Conservation (phyloP, 1,284 basidiomycete species). For the Cryptococcus wingfieldii region DNA sequence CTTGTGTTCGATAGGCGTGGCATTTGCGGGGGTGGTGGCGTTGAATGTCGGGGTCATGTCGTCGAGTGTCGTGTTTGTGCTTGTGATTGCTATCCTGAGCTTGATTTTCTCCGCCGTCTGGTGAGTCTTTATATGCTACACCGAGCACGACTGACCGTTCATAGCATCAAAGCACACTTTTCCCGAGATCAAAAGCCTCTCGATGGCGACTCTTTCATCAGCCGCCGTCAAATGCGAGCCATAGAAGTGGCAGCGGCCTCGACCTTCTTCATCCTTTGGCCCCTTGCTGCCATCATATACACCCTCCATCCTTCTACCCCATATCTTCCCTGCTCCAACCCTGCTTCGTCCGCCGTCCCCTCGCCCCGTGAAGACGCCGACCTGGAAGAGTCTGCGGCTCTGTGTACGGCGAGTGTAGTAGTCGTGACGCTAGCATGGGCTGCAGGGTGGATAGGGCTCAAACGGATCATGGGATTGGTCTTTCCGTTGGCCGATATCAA, state of each 20-base stretch:
- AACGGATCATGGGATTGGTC: slow-evolving; percentile 28
- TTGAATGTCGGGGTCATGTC: slow-evolving; percentile 12
- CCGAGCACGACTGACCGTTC: not conserved
- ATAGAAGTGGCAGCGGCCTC: slow-evolving; percentile 25
- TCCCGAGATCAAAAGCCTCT: slow-evolving; percentile 1
- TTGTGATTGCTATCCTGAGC: slow-evolving; percentile 13
- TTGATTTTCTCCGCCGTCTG: slow-evolving; percentile 15
- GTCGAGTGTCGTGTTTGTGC: slow-evolving; percentile 17
- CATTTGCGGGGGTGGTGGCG: slow-evolving; percentile 8
- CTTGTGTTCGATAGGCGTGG: slow-evolving; percentile 21
- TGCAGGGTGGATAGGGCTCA: slow-evolving; percentile 28
- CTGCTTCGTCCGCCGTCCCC: slow-evolving; percentile 18
- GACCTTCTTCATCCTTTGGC: slow-evolving; percentile 34
- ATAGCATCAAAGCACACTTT: slow-evolving; percentile 14
- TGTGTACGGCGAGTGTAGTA: slow-evolving; percentile 22
- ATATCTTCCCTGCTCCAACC: slow-evolving; percentile 32
- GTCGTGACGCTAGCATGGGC: slow-evolving; percentile 29
- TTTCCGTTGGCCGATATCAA: slow-evolving; percentile 30
- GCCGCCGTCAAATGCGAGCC: slow-evolving; percentile 13
- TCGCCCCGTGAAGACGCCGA: slow-evolving; percentile 14
- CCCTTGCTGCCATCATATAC: slow-evolving; percentile 31
- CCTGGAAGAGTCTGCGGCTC: slow-evolving; percentile 4
- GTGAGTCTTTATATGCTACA: slow-evolving; percentile 16
- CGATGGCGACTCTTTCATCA: not conserved
- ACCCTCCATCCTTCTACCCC: slow-evolving; percentile 33